Evolutionary conservation across 2,329 filamentous ascomycete species (phyloP).

Genomic region (Penicillium janthinellum): DNA sequence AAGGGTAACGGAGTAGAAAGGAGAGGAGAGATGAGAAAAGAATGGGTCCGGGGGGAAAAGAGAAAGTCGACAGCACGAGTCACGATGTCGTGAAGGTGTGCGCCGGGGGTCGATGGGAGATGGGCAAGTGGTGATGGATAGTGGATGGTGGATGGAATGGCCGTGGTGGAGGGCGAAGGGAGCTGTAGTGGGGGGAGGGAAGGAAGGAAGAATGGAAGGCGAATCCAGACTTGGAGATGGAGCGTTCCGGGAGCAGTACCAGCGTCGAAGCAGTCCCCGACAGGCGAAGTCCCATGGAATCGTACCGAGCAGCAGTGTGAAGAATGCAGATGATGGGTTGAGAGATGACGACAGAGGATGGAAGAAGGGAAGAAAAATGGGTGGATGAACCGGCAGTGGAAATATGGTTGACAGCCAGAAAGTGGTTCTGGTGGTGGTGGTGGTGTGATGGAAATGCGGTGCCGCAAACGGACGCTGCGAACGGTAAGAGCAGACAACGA

Average conservation of each 20-base stretch:
- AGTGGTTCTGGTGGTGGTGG: neutral
- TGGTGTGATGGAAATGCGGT: neutral
- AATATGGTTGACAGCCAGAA: neutral
- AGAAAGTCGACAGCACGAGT: constrained; percentile 18
- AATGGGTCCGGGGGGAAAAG: constrained; percentile 23
- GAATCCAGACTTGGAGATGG: constrained; percentile 26
- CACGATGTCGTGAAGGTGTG: constrained; percentile 22
- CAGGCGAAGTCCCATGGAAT: constrained; percentile 1
- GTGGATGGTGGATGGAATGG: neutral
- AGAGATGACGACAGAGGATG: neutral
- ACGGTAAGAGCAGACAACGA: constrained; percentile 1
- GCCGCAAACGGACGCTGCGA: constrained; percentile 8
- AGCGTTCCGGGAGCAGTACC: constrained; percentile 33
- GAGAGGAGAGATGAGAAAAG: constrained; percentile 21
- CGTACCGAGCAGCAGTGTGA: neutral
- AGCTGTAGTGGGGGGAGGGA: constrained; percentile 26
- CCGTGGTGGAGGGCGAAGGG: neutral
- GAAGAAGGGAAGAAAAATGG: neutral
- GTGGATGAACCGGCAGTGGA: neutral
- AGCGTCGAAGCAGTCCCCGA: constrained; percentile 2
- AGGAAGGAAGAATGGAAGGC: constrained; percentile 12
- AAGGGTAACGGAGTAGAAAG: constrained; percentile 16
- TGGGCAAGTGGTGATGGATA: neutral
- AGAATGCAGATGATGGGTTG: neutral
- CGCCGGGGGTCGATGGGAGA: neutral